Base-by-base conservation (phyloP, 176 grass and related monocot species). In the Raddia distichophylla region DNA sequence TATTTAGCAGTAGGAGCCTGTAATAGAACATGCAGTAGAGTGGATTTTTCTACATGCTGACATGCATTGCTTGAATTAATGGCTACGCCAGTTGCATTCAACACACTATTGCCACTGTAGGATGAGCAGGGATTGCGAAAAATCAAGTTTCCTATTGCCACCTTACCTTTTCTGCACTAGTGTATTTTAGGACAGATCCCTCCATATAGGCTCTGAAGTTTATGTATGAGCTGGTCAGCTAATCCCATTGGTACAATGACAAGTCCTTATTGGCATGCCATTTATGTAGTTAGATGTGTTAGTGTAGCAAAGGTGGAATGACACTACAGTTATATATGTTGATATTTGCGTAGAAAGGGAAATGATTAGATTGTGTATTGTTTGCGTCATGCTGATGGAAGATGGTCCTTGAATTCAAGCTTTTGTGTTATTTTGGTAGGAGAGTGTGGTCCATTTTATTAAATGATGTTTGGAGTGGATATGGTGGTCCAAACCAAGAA, bases 341-440 rank as follows among this genome's bases (percentile, higher is more conserved):
- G 34, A 54, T 74, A 74, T 82, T 27, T 73, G 34, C 74, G 69
- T 47, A 74, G 57, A 32, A 52, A 11, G 46, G 34, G 57, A 64
- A 73, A 64, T 82, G 48, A 66, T 75, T 56, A 8, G 19, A n/a
- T 67, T 22, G 27, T 8, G 5, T 47, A 66, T 83, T 84, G 73
- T 56, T 77, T 60, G 17, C 17, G 1, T 77, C 40, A 69, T 59
- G 42, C 27, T 67, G 64, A 57, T 82, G 34, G 58, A 51, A 27
- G 16, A 58, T 71, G 66, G 45, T 78, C 74, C 83, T 63, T 5
- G 2, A 52, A n/a, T 71, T 61, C 0, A 32, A 78, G 42, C 18
- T 85, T 84, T 60, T 78, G 9, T 85, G 56, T 64, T 63, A 53
- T 78, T 78, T 55, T 51, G 65, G 66, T 85, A 64, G 75, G 75